Percentiles rank a stretch among this genome's conserved stretches.
Conservation (phyloP, 2,329 filamentous ascomycete genomes). For the Calonectria pauciramosa region DNA sequence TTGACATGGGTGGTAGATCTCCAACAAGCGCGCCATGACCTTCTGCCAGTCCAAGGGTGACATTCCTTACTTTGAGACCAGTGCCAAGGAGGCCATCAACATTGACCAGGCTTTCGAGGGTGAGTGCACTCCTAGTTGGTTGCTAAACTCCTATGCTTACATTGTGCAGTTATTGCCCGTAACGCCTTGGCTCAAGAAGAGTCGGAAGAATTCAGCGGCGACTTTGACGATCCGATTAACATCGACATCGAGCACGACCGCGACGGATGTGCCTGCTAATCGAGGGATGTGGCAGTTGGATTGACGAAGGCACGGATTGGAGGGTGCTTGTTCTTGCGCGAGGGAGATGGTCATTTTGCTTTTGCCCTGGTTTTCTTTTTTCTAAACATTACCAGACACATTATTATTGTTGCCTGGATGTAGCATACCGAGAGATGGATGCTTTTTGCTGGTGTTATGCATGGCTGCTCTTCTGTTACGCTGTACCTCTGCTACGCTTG, state of each 20-base stretch:
- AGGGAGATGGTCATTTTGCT: slow-evolving; percentile 28
- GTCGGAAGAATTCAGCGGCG: slow-evolving; percentile 96
- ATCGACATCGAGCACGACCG: slow-evolving; percentile 96
- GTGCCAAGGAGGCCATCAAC: slow-evolving; percentile 98
- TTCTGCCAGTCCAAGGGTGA: slow-evolving; percentile 98
- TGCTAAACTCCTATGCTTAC: neutral
- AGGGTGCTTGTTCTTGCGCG: slow-evolving; percentile 15
- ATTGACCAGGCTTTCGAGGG: slow-evolving; percentile 86
- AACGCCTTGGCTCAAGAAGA: slow-evolving; percentile 97
- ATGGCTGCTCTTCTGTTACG: slow-evolving; percentile 39
- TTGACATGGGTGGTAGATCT: slow-evolving; percentile 72
- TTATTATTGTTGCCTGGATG: slow-evolving; percentile 44
- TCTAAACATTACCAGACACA: slow-evolving; percentile 27
- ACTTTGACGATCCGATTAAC: slow-evolving; percentile 98
- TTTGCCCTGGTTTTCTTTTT: slow-evolving; percentile 23
- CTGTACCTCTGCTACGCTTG: slow-evolving; percentile 6
- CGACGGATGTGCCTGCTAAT: slow-evolving; percentile 92
- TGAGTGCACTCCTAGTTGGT: slow-evolving; percentile 49
- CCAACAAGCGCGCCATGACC: slow-evolving; percentile 94
- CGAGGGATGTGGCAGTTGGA: slow-evolving; percentile 24
- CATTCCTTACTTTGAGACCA: slow-evolving; percentile 99
- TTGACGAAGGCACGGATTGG: slow-evolving; percentile 22
- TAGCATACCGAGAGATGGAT: slow-evolving; percentile 43
- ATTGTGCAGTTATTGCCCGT: slow-evolving; percentile 85
- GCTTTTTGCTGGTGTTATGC: slow-evolving; percentile 43